Conservation (phyloP, 805 yeast genomes). For the Myxozyma geophila region DNA sequence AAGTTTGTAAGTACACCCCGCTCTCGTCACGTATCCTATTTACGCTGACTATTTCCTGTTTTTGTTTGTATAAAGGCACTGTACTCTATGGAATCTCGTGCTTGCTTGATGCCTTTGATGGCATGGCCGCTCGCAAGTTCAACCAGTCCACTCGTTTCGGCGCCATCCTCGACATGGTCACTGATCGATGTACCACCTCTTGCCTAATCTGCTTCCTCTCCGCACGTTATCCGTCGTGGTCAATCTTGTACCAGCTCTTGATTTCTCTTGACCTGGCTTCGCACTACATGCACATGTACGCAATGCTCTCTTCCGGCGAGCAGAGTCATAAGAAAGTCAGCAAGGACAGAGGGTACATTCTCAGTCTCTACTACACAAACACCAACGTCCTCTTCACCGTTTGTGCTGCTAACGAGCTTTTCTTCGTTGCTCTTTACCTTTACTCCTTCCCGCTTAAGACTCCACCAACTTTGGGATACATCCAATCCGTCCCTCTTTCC, state of each 20-base stretch:
- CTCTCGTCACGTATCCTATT: not conserved
- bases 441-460: slow-evolving; percentile 60
- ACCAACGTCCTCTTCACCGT: slow-evolving; percentile 78
- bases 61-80: slow-evolving; percentile 44
- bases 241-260: slow-evolving; percentile 76
- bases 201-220: slow-evolving; percentile 87
- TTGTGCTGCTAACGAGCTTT: slow-evolving; percentile 91
- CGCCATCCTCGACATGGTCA: slow-evolving; percentile 97
- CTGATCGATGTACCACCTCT: slow-evolving; percentile 95
- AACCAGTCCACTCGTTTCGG: slow-evolving; percentile 92
- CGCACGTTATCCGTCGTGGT: slow-evolving; percentile 73
- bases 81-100: slow-evolving; percentile 84
- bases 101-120: slow-evolving; percentile 93
- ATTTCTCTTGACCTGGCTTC: slow-evolving; percentile 82
- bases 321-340: slow-evolving; percentile 82
- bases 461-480: slow-evolving; percentile 46
- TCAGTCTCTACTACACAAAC: slow-evolving; percentile 86
- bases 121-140: slow-evolving; percentile 87
- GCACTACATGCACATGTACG: slow-evolving; percentile 98
- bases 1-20: slow-evolving; percentile 53
- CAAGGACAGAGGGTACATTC: slow-evolving; percentile 67
- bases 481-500: slow-evolving; percentile 49
- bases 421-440: slow-evolving; percentile 86
- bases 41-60: not conserved
- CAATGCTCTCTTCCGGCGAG: slow-evolving; percentile 79